These are phyloP conservation scores for Arthrobotrys pseudoclavata DNA, from an alignment of 2,329 filamentous ascomycete species.

Conservation along the genomic window DNA sequence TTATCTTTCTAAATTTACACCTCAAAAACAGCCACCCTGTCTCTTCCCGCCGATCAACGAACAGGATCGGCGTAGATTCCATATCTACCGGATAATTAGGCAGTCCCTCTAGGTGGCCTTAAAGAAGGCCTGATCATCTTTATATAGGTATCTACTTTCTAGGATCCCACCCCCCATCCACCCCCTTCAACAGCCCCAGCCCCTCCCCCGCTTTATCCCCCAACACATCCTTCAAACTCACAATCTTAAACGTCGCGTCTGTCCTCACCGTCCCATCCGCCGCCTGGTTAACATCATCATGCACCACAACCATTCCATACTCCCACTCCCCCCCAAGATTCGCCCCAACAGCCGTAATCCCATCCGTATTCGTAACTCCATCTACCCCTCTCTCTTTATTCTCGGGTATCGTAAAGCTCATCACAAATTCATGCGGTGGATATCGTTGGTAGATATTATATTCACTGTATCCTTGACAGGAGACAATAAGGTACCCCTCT, in stretches of 20 bases:
- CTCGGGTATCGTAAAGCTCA: conserved; percentile 69
- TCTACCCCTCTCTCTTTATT: conserved; percentile 68
- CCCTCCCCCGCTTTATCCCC: conserved; percentile 63
- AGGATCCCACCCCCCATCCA: conserved; percentile 67
- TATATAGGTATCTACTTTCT: conserved; percentile 60
- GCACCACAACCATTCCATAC: conserved; percentile 69
- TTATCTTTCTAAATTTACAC: no score
- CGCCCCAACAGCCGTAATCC: conserved; percentile 69
- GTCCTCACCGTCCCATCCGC: conserved; percentile 68
- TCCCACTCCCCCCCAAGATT: conserved; percentile 68
- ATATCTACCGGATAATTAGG: no score
- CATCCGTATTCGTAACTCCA: conserved; percentile 71
- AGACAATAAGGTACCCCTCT: conserved; percentile 70
- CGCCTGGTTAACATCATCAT: conserved; percentile 72
- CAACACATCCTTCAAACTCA: conserved; percentile 67
- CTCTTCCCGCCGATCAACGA: no score
- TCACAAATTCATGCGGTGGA: conserved; percentile 69
- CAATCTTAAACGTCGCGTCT: conserved; percentile 71
- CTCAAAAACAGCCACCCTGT: no score
- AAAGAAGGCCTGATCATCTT: no score
- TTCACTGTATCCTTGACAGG: conserved; percentile 71
- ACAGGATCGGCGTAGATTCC: no score
- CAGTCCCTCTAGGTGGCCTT: no score
- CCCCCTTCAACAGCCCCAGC: conserved; percentile 65
- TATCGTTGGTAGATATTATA: conserved; percentile 71